Percentiles rank a stretch among this genome's conserved stretches.
phyloP scores from a whole-genome alignment of 768 basidiomycete species.

The Lyophyllum semitale region DNA sequence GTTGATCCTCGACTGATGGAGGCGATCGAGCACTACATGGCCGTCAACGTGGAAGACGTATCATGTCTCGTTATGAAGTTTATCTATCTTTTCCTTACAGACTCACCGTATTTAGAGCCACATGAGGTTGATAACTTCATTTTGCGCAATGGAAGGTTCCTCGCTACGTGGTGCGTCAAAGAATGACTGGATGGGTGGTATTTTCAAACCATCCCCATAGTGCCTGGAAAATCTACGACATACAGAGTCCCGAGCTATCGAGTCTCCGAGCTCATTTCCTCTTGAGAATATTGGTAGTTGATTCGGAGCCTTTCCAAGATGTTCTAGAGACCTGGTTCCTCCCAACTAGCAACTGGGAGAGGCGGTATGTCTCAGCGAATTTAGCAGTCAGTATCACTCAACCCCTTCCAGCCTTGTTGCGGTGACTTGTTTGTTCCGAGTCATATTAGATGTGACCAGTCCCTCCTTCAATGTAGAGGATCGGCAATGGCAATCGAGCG shows the following conservation, averaged over 20 bases:
- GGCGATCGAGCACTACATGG: slow-evolving; percentile 53
- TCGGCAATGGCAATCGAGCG: slow-evolving; percentile 66
- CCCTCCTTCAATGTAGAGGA: slow-evolving; percentile 63
- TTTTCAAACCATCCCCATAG: slow-evolving; percentile 35
- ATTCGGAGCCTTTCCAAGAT: slow-evolving; percentile 59
- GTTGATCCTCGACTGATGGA: slow-evolving; percentile 58
- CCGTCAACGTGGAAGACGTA: slow-evolving; percentile 48
- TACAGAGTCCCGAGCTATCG: slow-evolving; percentile 58
- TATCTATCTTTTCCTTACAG: slow-evolving; percentile 57
- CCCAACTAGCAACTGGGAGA: slow-evolving; percentile 43
- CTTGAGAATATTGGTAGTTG: slow-evolving; percentile 61
- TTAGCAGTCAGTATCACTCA: not conserved
- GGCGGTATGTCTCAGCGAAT: slow-evolving; percentile 40
- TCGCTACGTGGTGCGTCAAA: slow-evolving; percentile 58
- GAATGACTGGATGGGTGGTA: not conserved
- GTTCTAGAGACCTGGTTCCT: slow-evolving; percentile 46
- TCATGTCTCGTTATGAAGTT: slow-evolving; percentile 62
- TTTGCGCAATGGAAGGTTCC: slow-evolving; percentile 55
- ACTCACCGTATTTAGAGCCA: slow-evolving; percentile 60
- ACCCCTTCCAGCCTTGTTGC: slow-evolving; percentile 45
- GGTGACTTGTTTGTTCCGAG: slow-evolving; percentile 58
- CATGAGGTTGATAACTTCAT: slow-evolving; percentile 78
- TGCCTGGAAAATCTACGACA: slow-evolving; percentile 67
- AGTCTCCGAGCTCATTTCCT: slow-evolving; percentile 56
- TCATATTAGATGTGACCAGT: slow-evolving; percentile 67